Conservation (phyloP, 2,329 filamentous ascomycete genomes). For the Mollisiaceae sp. region DNA sequence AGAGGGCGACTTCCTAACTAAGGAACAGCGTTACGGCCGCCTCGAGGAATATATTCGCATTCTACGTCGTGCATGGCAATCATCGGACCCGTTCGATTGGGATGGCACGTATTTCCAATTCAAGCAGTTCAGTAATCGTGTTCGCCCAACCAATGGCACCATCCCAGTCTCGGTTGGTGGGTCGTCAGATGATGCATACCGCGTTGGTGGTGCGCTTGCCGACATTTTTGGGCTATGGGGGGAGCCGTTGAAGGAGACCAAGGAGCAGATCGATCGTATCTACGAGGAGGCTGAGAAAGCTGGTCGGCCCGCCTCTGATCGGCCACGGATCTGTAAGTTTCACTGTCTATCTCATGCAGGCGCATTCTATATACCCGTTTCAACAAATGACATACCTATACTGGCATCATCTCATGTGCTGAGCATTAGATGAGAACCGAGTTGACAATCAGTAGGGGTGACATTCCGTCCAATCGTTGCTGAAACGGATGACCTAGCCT, state of each 20-base stretch:
- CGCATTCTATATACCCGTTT: too few relatives aligned
- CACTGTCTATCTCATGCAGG: too few relatives aligned
- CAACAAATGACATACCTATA: too few relatives aligned
- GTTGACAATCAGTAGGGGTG: slow-evolving; percentile 48
- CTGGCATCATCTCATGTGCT: neutral
- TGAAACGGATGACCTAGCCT: slow-evolving; percentile 66
- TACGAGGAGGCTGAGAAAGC: slow-evolving; percentile 63
- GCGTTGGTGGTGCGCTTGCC: slow-evolving; percentile 60
- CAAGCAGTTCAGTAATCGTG: slow-evolving; percentile 60
- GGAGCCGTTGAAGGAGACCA: slow-evolving; percentile 66
- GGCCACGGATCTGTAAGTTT: slow-evolving; percentile 55
- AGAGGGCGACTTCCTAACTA: slow-evolving; percentile 64
- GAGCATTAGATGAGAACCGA: neutral
- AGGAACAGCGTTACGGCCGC: slow-evolving; percentile 61
- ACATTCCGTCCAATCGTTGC: slow-evolving; percentile 66
- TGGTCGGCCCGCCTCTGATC: slow-evolving; percentile 50
- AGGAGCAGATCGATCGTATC: slow-evolving; percentile 65
- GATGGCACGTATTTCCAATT: slow-evolving; percentile 64
- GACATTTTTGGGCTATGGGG: slow-evolving; percentile 70
- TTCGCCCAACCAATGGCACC: slow-evolving; percentile 57
- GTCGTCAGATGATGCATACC: slow-evolving; percentile 63
- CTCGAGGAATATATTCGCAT: slow-evolving; percentile 68
- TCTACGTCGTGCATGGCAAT: slow-evolving; percentile 61
- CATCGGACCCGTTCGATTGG: slow-evolving; percentile 64
- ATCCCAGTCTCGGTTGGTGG: slow-evolving; percentile 65